Evolutionary conservation across 2,329 filamentous ascomycete species (phyloP), one percentile per base, ranked within the genome.

Genomic region (Xylariomycetidae sp.): DNA sequence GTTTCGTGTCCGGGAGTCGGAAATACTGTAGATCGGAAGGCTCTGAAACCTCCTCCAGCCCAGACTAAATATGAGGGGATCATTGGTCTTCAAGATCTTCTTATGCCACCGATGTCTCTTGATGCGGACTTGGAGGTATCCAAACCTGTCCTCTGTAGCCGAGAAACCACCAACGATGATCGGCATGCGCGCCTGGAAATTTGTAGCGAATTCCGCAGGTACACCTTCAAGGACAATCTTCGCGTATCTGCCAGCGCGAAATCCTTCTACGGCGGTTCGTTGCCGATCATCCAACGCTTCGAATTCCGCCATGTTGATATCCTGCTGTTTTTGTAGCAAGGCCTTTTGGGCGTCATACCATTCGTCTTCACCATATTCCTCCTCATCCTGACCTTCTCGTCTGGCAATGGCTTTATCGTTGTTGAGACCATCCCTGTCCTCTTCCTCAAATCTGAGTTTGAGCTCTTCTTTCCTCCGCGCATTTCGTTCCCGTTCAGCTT

Each of bases 331-430:
- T 63, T 96, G 86, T 38, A 98, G 81, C 58, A 85, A 75, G 19
- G 92, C 87, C 66, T 98, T 98, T 57, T 98, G 92, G 17, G 85
- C 79, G 55, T 97, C 92, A 57, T 98, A 98, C 94, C 94, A 98
- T 36, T 98, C 87, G 56, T 98, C 92, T 61, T 98, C 92, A 33
- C 89, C 92, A 52, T 94, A 97, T 54, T 94, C 84, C 33, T 90
- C 79, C 5, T 79, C 69, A 3, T 73, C 72, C 20, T 74, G 82
- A 18, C 76, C 79, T 45, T 88, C 84, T 43, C 77, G 71, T 22
- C 83, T 75, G 9, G 84, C 84, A 31, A 82, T 78, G 17, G 85
- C 81, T 55, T 94, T 94, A 61, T 92, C 88, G 53, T 94, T 94
- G 51, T 85, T 80, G 57, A 96, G 89, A 1, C 92, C 92, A 56